Evolutionary conservation across 345 rosid species (phyloP), one percentile per base, ranked within the genome.

Genomic region (Pelargonium nanum): DNA sequence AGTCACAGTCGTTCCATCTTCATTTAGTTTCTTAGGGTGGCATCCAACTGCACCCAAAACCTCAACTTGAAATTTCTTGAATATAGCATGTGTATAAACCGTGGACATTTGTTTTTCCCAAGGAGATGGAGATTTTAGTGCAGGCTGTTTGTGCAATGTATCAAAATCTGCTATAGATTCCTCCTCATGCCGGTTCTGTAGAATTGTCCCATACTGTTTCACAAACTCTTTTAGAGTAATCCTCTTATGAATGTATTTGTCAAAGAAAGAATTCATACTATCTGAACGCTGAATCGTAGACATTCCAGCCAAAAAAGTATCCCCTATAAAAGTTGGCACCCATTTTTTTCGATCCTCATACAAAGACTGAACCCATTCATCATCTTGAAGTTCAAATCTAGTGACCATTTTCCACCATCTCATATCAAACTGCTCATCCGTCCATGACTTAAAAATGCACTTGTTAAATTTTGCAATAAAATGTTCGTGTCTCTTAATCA

Each of bases 331-430:
- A 30, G 72, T 61, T 20, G 85, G 85, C 48, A 75, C 85, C 88
- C 88, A 83, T 22, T 70, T 61, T 62, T 83, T 70, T 19, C 77
- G 78, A 59, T 81, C 83, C 50, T 75, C 80, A 55, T 74, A 77
- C 62, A 83, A 63, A 22, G 77, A 72, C 26, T 61, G 77, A 70
- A 81, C 50, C 81, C 82, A 76, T 34, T 56, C 81, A 50, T 78
- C 66, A 50, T 74, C 78, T 60, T 74, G 71, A 34, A 83, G 80
- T 60, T 70, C 88, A 78, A 74, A 83, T 58, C 73, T 66, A 22
- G 71, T 65, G 56, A 83, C 73, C 75, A 83, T 76, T 71, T 76
- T 81, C 83, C 69, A 75, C 88, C 88, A 83, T 62, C 83, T 81
- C 75, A 68, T 68, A 25, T 68, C 72, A 68, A 83, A 81, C 24